Evolutionary conservation across 1,284 basidiomycete genomes (phyloP).

Genomic region (Fomes fomentarius): DNA sequence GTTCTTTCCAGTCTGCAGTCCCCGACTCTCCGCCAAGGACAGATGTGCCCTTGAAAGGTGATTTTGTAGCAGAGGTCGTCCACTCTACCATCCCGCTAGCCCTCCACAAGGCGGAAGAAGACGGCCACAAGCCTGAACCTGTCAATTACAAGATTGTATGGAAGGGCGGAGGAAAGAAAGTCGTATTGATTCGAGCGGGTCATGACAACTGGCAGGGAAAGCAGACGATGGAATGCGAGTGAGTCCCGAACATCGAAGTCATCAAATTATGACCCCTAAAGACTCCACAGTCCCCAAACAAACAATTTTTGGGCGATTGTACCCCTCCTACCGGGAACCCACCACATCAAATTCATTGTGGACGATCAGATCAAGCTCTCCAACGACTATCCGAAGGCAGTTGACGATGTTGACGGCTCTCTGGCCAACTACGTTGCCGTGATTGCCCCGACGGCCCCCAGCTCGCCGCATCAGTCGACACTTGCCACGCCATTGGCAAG

Average conservation of each 20-base stretch:
- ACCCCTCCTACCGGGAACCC: conserved; percentile 84
- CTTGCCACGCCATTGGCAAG: conserved; percentile 26
- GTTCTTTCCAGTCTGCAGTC: conserved; percentile 42
- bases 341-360: conserved; percentile 95
- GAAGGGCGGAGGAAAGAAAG: conserved; percentile 62
- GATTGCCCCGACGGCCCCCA: conserved; percentile 37
- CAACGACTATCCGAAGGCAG: conserved; percentile 85
- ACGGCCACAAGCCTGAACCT: conserved; percentile 38
- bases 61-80: conserved; percentile 59
- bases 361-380: conserved; percentile 87
- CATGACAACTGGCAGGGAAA: conserved; percentile 75
- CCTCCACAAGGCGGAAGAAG: conserved; percentile 44
- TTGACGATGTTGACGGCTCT: conserved; percentile 88
- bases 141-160: conserved; percentile 63
- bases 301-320: conserved; percentile 51
- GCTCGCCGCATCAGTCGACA: conserved; percentile 26
- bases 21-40: conserved; percentile 34
- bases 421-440: conserved; percentile 93
- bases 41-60: conserved; percentile 31
- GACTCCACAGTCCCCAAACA: conserved; percentile 34
- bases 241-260: conserved; percentile 29
- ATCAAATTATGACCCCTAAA: not conserved
- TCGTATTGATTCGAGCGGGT: conserved; percentile 67
- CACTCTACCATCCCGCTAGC: conserved; percentile 65
- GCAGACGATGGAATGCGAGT: conserved; percentile 65